These are phyloP conservation scores for Phytophthora colocasiae DNA, from an alignment of 352 stramenopile species.

Conservation along the genomic window DNA sequence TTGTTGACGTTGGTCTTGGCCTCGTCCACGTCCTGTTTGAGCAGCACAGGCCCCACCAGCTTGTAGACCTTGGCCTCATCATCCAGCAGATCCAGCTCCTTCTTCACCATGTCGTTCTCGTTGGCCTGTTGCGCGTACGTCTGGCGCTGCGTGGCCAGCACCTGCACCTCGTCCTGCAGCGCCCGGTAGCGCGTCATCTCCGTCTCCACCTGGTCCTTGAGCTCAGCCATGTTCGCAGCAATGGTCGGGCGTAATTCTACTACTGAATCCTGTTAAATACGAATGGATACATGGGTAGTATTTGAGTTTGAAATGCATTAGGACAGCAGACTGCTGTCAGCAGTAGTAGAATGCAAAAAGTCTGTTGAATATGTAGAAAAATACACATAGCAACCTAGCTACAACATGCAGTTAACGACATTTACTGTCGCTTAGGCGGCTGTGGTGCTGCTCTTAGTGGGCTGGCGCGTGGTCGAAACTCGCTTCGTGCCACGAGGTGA, in stretches of 20 bases:
- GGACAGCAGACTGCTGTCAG: too few species aligned
- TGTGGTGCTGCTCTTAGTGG: slow-evolving; percentile 23
- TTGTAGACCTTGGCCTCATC: slow-evolving; percentile 94
- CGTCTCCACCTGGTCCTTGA: slow-evolving; percentile 86
- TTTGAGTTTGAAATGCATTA: too few species aligned
- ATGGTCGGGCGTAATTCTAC: too few species aligned
- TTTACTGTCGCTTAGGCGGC: slow-evolving; percentile 8
- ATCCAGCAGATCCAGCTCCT: slow-evolving; percentile 90
- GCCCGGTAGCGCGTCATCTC: slow-evolving; percentile 91
- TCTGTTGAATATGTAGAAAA: slow-evolving; percentile 1
- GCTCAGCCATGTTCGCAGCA: slow-evolving; percentile 28
- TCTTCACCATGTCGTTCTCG: slow-evolving; percentile 97
- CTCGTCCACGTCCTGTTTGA: slow-evolving; percentile 95
- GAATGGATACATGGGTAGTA: background rate
- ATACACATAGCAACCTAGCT: slow-evolving; percentile 4
- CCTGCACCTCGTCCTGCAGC: slow-evolving; percentile 92
- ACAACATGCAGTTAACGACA: background rate
- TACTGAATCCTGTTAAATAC: too few species aligned
- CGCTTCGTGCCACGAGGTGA: slow-evolving; percentile 28
- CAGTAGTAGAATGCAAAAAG: background rate
- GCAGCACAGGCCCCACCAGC: slow-evolving; percentile 94
- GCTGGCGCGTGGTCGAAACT: slow-evolving; percentile 19
- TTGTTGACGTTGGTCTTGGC: slow-evolving; percentile 96
- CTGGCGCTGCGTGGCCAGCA: slow-evolving; percentile 89
- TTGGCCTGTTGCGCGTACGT: slow-evolving; percentile 93